A percentile compares a stretch with the other conserved stretches of the same genome.
Conservation (phyloP, 768 basidiomycete species). For the Tulasnella sp. region DNA sequence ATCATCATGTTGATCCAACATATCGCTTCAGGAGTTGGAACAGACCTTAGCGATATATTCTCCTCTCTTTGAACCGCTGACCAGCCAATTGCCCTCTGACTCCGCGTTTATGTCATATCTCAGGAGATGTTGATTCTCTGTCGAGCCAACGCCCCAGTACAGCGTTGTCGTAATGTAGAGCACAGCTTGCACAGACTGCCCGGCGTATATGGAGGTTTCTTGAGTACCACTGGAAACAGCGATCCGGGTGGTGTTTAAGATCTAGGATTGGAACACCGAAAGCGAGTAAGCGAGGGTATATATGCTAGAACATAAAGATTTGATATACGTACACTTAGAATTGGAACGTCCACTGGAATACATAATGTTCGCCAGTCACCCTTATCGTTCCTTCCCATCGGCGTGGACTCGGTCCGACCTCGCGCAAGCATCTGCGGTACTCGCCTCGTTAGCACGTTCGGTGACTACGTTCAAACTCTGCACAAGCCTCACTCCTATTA, state of each 20-base stretch:
- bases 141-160: constrained; percentile 49
- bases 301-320: constrained; percentile 37
- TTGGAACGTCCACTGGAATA: constrained; percentile 78
- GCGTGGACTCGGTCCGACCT: neutral
- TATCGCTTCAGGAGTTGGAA: too few relatives aligned
- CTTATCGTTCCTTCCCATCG: neutral
- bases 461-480: too few relatives aligned
- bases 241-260: constrained; percentile 27
- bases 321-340: constrained; percentile 51
- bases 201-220: constrained; percentile 50
- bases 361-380: constrained; percentile 56
- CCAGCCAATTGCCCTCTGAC: constrained; percentile 73
- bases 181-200: constrained; percentile 66
- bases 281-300: constrained; percentile 33
- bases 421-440: neutral
- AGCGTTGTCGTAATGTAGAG: constrained; percentile 62
- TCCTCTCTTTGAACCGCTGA: constrained; percentile 80
- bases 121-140: constrained; percentile 36
- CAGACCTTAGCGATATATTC: constrained; percentile 70
- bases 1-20: too few relatives aligned
- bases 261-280: neutral
- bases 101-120: constrained; percentile 70
- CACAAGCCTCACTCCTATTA: too few relatives aligned
- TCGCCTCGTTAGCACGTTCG: too few relatives aligned
- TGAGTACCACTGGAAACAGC: constrained; percentile 23